A percentile compares a stretch with the other conserved stretches of the same genome.
phyloP scores from a whole-genome alignment of 1,284 basidiomycete genomes.

The Papiliotrema nemorosa region DNA sequence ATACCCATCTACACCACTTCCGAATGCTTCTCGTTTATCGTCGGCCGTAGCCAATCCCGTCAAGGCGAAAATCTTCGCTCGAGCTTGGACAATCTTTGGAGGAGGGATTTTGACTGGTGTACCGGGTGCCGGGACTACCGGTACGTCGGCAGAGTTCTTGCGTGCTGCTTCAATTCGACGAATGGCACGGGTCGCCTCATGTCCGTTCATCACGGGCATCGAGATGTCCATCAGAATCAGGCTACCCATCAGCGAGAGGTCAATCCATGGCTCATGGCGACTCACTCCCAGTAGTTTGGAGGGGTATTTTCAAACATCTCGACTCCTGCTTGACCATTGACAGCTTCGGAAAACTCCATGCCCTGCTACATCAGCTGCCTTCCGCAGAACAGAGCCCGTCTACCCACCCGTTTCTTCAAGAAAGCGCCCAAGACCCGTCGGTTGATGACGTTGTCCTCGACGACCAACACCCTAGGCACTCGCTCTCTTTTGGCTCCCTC shows the following conservation, averaged over 20 bases:
- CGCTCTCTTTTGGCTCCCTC: conserved; percentile 47
- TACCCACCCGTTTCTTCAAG: conserved; percentile 67
- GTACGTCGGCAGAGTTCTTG: conserved; percentile 23
- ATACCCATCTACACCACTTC: conserved; percentile 91
- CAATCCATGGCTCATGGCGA: conserved; percentile 10
- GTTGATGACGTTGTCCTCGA: conserved; percentile 71
- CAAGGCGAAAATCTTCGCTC: conserved; percentile 73
- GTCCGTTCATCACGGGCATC: conserved; percentile 87
- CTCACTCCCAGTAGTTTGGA: conserved; percentile 60
- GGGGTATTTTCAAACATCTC: conserved; percentile 68
- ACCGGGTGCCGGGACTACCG: not conserved
- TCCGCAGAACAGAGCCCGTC: not conserved
- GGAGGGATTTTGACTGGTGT: conserved; percentile 37
- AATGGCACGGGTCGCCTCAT: conserved; percentile 79
- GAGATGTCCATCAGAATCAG: conserved; percentile 84
- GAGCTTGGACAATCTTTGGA: conserved; percentile 26
- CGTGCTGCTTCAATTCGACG: conserved; percentile 68
- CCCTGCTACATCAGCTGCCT: conserved; percentile 53
- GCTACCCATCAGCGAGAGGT: conserved; percentile 47
- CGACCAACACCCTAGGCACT: conserved; percentile 65
- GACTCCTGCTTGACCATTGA: conserved; percentile 80
- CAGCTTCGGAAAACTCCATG: conserved; percentile 72
- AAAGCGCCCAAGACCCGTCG: conserved; percentile 64
- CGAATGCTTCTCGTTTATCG: conserved; percentile 85
- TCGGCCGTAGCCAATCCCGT: conserved; percentile 90